Conservation (phyloP, 257 asterid genomes). For the Ophiorrhiza pumila region DNA sequence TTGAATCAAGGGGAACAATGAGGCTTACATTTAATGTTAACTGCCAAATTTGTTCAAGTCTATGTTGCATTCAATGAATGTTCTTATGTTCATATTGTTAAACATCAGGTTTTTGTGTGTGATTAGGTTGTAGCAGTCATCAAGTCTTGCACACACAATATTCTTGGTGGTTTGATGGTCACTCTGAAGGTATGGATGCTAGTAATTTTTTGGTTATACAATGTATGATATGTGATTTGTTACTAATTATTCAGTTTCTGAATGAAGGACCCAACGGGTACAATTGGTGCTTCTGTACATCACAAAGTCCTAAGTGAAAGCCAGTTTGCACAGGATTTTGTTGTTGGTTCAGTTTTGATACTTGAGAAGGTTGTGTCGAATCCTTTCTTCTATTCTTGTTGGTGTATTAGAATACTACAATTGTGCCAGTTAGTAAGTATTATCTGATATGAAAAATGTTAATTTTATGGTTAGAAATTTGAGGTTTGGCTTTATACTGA, state of each 20-base stretch:
- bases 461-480: not conserved
- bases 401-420: not conserved
- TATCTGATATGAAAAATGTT: not conserved
- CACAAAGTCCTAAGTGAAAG: slow-evolving; percentile 59
- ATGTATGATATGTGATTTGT: not conserved
- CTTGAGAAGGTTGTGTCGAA: slow-evolving; percentile 59
- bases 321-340: slow-evolving; percentile 54
- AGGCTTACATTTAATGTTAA: not conserved
- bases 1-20: not conserved
- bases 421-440: not conserved
- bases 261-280: slow-evolving; percentile 86
- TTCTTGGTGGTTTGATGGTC: slow-evolving; percentile 73
- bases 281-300: slow-evolving; percentile 76
- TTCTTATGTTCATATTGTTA: not conserved
- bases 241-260: slow-evolving; percentile 28
- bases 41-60: not conserved
- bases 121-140: slow-evolving; percentile 77
- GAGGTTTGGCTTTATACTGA: slow-evolving; percentile 3
- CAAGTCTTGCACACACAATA: slow-evolving; percentile 68
- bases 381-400: slow-evolving; percentile 17
- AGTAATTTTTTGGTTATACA: not conserved
- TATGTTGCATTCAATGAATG: not conserved
- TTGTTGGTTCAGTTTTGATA: slow-evolving; percentile 65
- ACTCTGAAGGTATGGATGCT: slow-evolving; percentile 58
- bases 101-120: slow-evolving; percentile 14